Evolutionary conservation across 192 early-diverging fungal genomes (phyloP).

Genomic region (Entomortierella lignicola): DNA sequence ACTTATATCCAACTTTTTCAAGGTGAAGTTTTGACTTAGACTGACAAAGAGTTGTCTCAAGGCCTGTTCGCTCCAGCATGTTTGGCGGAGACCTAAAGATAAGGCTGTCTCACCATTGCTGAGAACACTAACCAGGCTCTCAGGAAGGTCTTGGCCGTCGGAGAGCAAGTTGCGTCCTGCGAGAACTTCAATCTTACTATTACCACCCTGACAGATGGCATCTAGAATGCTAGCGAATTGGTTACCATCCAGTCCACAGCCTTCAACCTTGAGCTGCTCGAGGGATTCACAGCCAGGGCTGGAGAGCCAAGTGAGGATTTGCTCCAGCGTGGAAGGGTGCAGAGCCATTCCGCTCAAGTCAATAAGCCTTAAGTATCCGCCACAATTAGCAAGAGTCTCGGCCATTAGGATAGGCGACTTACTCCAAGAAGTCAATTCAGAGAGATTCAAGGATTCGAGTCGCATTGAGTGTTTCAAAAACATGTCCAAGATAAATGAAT

Average conservation of each 20-base stretch:
- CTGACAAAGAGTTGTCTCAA: slow-evolving; percentile 58
- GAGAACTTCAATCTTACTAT: slow-evolving; percentile 51
- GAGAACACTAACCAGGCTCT: slow-evolving; percentile 52
- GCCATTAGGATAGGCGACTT: slow-evolving; percentile 52
- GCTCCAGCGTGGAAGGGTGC: slow-evolving; percentile 40
- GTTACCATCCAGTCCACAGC: slow-evolving; percentile 55
- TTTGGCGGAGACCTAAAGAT: slow-evolving; percentile 54
- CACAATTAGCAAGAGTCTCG: slow-evolving; percentile 45
- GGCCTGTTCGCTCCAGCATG: slow-evolving; percentile 61
- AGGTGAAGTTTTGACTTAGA: slow-evolving; percentile 54
- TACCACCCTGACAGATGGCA: slow-evolving; percentile 49
- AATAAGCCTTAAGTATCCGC: slow-evolving; percentile 21
- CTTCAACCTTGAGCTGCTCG: slow-evolving; percentile 49
- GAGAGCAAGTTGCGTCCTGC: slow-evolving; percentile 55
- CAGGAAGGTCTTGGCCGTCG: slow-evolving; percentile 52
- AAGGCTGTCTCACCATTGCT: slow-evolving; percentile 50
- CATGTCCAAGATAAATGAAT: slow-evolving; percentile 52
- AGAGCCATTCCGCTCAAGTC: slow-evolving; percentile 51
- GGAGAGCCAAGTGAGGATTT: slow-evolving; percentile 41
- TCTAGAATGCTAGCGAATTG: slow-evolving; percentile 55
- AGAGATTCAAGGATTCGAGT: slow-evolving; percentile 36
- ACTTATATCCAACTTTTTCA: slow-evolving; percentile 55
- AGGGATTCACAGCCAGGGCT: slow-evolving; percentile 38
- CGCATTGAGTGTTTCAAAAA: slow-evolving; percentile 52
- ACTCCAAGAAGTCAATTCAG: slow-evolving; percentile 44